Evolutionary conservation across 2,329 filamentous ascomycete genomes (phyloP), one percentile per base, ranked within the genome.

Genomic region (Pseudocercospora fuligena): DNA sequence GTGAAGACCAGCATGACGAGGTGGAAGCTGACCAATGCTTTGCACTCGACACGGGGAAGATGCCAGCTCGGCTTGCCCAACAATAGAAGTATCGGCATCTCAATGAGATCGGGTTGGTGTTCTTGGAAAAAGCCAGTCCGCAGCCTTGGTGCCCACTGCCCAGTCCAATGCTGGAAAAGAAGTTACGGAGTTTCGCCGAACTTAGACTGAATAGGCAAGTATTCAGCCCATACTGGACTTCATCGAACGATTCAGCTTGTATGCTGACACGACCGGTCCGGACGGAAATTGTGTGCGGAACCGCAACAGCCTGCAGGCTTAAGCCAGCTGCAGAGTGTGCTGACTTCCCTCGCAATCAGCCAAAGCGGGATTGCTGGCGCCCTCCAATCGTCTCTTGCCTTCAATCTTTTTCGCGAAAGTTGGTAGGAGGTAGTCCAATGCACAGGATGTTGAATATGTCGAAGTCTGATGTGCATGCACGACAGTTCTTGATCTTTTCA

Each of bases 141-240:
- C 47, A 25, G 19, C 12, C 47, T 53, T 6, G 47, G 19, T 53
- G 12, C 47, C 23, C n/a, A 6, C 31, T 33, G 8, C 31, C 31
- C 31, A 33, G 19, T 54, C 23, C 21, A 27, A n/a, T 27, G 25
- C 51, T 19, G 25, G 51, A 25, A n/a, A 11, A 29, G 23, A 54
- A 54, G 51, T 31, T 9, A 31, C 51, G 51, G 25, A 54, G 51
- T 54, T 54, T 31, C 51, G 14, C 51, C 51, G 51, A 54, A 54
- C 25, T 27, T 54, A 29, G 51, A 54, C 51, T 14, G 31, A 25
- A 27, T 54, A 29, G 51, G 51, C 51, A 54, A 25, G 51, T 54
- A 19, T 54, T 31, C 21, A 40, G 36, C 11, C 23, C 27, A 29
- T 31, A 31, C 25, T 27, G 25, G 16, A 27, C 51, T 54, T n/a